Conservation (phyloP, 140 eudicot species). For the Flaveria floridana region DNA sequence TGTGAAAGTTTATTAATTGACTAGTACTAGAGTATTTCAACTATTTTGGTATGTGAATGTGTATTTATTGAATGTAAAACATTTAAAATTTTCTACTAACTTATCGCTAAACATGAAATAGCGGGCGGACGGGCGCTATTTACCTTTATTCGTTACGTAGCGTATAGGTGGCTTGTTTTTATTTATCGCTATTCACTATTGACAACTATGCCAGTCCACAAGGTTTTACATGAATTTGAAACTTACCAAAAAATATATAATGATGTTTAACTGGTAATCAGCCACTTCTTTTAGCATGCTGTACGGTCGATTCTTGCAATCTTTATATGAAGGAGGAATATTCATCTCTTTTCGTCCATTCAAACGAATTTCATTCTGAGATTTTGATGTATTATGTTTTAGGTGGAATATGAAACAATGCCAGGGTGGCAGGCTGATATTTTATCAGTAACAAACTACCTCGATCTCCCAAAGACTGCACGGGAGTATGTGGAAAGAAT, state of each 20-base stretch:
- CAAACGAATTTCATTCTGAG: neutral
- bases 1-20: too few species aligned
- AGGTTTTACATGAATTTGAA: neutral
- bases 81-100: too few species aligned
- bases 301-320: neutral
- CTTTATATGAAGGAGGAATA: too few species aligned
- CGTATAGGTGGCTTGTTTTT: too few species aligned
- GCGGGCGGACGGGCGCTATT: too few species aligned
- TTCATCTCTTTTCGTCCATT: too few species aligned
- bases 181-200: too few species aligned
- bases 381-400: conserved; percentile 8
- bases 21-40: too few species aligned
- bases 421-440: conserved; percentile 90
- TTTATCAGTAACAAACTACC: conserved; percentile 61
- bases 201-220: neutral
- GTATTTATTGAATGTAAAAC: too few species aligned
- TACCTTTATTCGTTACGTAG: too few species aligned
- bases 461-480: conserved; percentile 83
- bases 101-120: too few species aligned
- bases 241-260: neutral
- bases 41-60: too few species aligned
- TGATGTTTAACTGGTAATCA: neutral
- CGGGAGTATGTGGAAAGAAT: conserved; percentile 75
- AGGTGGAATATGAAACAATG: conserved; percentile 89
- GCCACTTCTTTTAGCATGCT: neutral